Base-by-base conservation (phyloP, 1,284 basidiomycete genomes). In the Microbotryum lychnidis-dioicae region DNA sequence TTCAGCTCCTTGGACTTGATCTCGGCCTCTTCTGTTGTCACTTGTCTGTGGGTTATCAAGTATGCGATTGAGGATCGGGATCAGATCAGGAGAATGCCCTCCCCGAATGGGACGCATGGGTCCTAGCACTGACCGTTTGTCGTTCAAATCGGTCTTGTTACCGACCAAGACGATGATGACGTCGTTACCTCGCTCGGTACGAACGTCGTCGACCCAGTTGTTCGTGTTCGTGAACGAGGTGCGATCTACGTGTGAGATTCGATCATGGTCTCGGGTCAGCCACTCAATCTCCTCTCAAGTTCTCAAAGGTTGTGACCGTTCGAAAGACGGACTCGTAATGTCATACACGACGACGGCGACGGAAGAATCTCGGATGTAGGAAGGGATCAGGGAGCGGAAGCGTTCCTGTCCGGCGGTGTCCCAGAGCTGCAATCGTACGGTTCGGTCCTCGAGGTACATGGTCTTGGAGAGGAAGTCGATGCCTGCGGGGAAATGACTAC, bases 381-480 rank as follows among this genome's bases (percentile, higher is more conserved):
- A 97, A 16, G 96, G 96, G 77, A 99, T 99, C 67, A 99, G 80
- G 12, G 92, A 97, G 63, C 96, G 84, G 78, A 98, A 99, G 31
- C 96, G 87, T 80, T 97, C 94, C 82, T 94, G 91, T 48, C 91
- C 91, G 69, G 96, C 94, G 62, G 96, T 99, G 77, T 99, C 96
- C 93, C 93, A 99, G 10, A 99, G 80, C 75, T 99, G 96, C 77
- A 99, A 78, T 73, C 96, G 83, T 54, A 99, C 94, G 3, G 96
- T 99, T 71, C 96, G 81, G 79, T 99, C 96, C 75, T 99, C 96
- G 62, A 98, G 83, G 77, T 99, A 99, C 91, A 99, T 96, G 0
- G 96, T 98, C 81, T 99, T 99, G 78, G 91, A 94, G 75, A 99
- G 80, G 76, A 98, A 98, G 79, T 99, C 96, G 77, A 97, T 98